Base-by-base conservation (phyloP, 768 basidiomycete species). In the Hysterangium stoloniferum region DNA sequence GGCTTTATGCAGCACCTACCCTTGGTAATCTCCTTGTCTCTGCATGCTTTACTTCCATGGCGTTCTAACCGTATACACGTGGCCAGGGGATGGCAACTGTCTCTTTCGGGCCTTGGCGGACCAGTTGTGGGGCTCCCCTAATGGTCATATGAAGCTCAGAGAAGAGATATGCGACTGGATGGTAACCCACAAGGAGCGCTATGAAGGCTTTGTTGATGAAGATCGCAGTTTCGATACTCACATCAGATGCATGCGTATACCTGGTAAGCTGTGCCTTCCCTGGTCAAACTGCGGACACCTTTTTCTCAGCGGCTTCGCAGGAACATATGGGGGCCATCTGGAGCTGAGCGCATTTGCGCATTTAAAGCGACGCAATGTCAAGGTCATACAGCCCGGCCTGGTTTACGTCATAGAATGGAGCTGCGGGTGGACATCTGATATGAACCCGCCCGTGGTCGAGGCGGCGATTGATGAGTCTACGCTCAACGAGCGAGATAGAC, bases 271-370 rank as follows among this genome's bases (percentile, higher is more conserved):
- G 49, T 52, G 38, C 35, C 40, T 36, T 44, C 36, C 43, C 51
- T 32, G 37, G 7, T n/a, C 24, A 17, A 22, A 28, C 34, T 9
- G 19, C 13, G n/a, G n/a, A n/a, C 27, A 17, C n/a, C 41, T 48
- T 27, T 35, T 44, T n/a, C 56, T 53, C 53, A 6, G 31, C 31
- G 41, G 44, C 49, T 53, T 54, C 47, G 48, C 57, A 85, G 87
- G 79, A 25, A 94, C 92, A 1, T 95, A 94, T 54, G 93, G 92
- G 35, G 91, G 91, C 1, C 90, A 96, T 65, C 78, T 96, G 59
- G 93, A 96, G 64, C 73, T 96, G n/a, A 86, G 85, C 15, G 90
- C 90, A 1, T 95, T 93, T 63, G 84, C 93, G 3, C 87, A 92
- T 58, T 77, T 90, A 70, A 75, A 75, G 43, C 70, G 71, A 48